phyloP scores from a whole-genome alignment of 441 rosid genomes.

The Gossypium schwendimanii region DNA sequence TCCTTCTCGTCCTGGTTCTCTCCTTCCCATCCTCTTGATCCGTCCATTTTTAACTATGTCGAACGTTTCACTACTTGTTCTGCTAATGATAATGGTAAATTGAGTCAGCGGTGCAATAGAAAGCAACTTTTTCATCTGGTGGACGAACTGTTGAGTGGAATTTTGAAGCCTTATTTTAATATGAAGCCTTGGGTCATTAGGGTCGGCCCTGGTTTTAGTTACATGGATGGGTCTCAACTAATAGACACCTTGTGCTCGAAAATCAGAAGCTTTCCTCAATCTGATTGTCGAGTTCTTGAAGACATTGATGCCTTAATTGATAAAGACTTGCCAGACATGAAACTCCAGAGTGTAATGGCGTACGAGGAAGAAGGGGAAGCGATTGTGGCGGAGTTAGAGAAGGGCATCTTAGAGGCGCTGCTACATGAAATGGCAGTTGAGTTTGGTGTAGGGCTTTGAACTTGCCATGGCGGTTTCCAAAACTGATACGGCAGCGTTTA shows the following conservation, averaged over 20 bases:
- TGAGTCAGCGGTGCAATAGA: conserved; percentile 47
- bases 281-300: conserved; percentile 61
- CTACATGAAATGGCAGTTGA: conserved; percentile 49
- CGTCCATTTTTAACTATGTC: conserved; percentile 49
- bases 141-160: conserved; percentile 53
- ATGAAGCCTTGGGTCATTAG: conserved; percentile 39
- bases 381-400: conserved; percentile 55
- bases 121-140: conserved; percentile 56
- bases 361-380: conserved; percentile 60
- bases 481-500: conserved; percentile 12
- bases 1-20: conserved; percentile 56
- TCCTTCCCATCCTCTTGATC: conserved; percentile 50
- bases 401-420: conserved; percentile 44
- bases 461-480: no score
- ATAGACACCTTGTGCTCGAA: conserved; percentile 30
- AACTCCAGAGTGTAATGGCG: conserved; percentile 19
- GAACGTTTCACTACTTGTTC: conserved; percentile 29
- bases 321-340: conserved; percentile 39
- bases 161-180: conserved; percentile 41
- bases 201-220: not conserved
- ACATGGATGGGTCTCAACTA: conserved; percentile 37
- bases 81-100: not conserved
- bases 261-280: conserved; percentile 41
- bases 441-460: conserved; percentile 8
- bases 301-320: conserved; percentile 65